Percentiles rank a stretch among this genome's conserved stretches.
These are phyloP conservation scores for Talaromyces liani DNA, from an alignment of 495 filamentous ascomycete species.

Conservation along the genomic window DNA sequence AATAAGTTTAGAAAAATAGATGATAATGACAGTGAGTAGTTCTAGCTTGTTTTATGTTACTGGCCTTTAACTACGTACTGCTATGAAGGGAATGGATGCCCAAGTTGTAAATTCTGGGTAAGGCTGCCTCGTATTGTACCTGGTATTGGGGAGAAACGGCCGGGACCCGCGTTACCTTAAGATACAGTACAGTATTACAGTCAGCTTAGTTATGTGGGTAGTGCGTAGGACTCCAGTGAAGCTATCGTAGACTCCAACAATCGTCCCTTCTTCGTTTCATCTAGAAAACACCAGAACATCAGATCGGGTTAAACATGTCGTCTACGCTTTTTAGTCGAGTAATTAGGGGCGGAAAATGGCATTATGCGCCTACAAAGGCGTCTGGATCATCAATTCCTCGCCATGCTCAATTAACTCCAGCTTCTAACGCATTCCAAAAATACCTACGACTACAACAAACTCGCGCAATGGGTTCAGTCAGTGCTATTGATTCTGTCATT, in stretches of 20 bases:
- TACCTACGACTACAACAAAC: background rate
- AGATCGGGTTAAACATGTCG: background rate
- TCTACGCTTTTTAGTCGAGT: background rate
- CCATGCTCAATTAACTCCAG: background rate
- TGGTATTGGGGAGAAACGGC: background rate
- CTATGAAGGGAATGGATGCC: too few species aligned
- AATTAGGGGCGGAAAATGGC: background rate
- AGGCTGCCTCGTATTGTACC: background rate
- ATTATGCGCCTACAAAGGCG: background rate
- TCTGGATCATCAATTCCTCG: background rate
- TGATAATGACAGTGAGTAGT: too few species aligned
- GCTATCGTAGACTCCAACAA: background rate
- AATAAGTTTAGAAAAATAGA: background rate
- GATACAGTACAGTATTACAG: background rate
- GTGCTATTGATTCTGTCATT: constrained; percentile 42
- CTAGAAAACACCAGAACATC: background rate
- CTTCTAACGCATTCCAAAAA: background rate
- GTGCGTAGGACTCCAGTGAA: background rate
- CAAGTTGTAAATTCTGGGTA: too few species aligned
- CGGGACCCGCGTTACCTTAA: background rate
- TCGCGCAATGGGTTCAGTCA: constrained; percentile 26
- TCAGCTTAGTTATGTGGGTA: background rate
- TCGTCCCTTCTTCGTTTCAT: background rate
- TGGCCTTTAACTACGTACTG: too few species aligned
- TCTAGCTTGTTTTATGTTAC: too few species aligned